Evolutionary conservation across 2,329 filamentous ascomycete species (phyloP).

Genomic region (Aspergillus sp.): DNA sequence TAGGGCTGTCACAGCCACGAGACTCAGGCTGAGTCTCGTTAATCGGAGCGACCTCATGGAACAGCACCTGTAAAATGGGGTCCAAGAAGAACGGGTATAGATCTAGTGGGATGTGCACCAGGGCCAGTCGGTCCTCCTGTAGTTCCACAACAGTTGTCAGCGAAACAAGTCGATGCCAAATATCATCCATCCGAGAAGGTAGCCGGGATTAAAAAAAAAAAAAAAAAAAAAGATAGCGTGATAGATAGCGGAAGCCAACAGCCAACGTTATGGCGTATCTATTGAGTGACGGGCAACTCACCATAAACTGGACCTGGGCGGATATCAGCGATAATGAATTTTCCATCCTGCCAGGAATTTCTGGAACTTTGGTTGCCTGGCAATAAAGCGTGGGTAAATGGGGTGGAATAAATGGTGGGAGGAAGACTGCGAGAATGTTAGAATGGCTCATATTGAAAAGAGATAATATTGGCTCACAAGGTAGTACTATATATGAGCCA

Average conservation of each 20-base stretch:
- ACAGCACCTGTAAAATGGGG: constrained; percentile 79
- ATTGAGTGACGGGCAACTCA: constrained; percentile 13
- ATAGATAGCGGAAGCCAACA: neutral
- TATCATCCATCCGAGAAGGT: neutral
- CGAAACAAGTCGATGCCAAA: constrained; percentile 12
- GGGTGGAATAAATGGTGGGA: neutral
- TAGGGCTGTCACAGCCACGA: constrained; percentile 27
- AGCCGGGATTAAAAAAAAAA: neutral
- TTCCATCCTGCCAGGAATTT: constrained; percentile 22
- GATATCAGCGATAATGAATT: constrained; percentile 31
- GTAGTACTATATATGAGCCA: neutral
- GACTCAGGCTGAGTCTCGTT: constrained; percentile 44
- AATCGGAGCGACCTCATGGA: constrained; percentile 56
- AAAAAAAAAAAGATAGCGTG: neutral
- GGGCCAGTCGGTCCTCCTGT: constrained; percentile 80
- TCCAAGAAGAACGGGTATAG: constrained; percentile 78
- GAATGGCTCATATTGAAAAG: neutral
- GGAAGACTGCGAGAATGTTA: neutral
- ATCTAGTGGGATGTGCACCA: constrained; percentile 85
- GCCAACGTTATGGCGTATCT: neutral
- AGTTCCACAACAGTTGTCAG: constrained; percentile 19
- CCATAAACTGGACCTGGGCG: constrained; percentile 34
- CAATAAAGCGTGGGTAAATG: neutral
- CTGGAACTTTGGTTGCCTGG: neutral
- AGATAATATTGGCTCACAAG: neutral